Evolutionary conservation across 148 eudicot genomes (phyloP).

Genomic region (Amaranthus palmeri): DNA sequence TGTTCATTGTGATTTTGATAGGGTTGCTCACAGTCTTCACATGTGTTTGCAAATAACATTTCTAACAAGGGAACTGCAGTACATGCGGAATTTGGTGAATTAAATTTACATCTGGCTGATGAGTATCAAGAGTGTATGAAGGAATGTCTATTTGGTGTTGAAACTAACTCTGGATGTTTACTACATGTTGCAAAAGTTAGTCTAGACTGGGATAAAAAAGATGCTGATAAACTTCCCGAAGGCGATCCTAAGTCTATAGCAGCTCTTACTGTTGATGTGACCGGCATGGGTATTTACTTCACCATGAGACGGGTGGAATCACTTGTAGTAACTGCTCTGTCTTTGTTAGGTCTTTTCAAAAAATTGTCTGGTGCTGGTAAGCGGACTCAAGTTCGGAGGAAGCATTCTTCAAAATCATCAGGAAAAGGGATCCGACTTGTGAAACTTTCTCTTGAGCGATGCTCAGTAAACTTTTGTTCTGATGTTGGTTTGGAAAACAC

Average conservation of each 20-base stretch:
- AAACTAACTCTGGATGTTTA: slow-evolving; percentile 82
- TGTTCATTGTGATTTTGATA: slow-evolving; percentile 29
- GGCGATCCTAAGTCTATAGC: slow-evolving; percentile 44
- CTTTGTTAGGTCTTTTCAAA: slow-evolving; percentile 56
- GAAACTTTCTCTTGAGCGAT: slow-evolving; percentile 70
- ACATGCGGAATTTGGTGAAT: slow-evolving; percentile 91
- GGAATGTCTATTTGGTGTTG: slow-evolving; percentile 80
- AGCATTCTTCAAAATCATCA: slow-evolving; percentile 56
- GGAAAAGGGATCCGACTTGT: slow-evolving; percentile 76
- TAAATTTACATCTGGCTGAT: slow-evolving; percentile 83
- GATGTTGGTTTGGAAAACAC: slow-evolving; percentile 79
- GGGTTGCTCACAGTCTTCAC: slow-evolving; percentile 96
- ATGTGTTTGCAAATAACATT: slow-evolving; percentile 84
- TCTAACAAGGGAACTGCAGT: slow-evolving; percentile 73
- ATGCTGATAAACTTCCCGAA: slow-evolving; percentile 48
- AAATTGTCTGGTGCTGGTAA: slow-evolving; percentile 46
- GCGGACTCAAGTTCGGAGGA: slow-evolving; percentile 39
- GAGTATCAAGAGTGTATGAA: slow-evolving; percentile 87
- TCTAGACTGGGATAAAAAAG: slow-evolving; percentile 86
- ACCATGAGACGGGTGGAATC: slow-evolving; percentile 81
- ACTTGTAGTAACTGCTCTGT: slow-evolving; percentile 56
- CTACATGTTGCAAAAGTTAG: slow-evolving; percentile 77
- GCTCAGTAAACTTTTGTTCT: slow-evolving; percentile 67
- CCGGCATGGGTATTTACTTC: slow-evolving; percentile 78
- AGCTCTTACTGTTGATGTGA: slow-evolving; percentile 72